Conservation (phyloP, 768 basidiomycete genomes). For the Sporobolomyces pararoseus region DNA sequence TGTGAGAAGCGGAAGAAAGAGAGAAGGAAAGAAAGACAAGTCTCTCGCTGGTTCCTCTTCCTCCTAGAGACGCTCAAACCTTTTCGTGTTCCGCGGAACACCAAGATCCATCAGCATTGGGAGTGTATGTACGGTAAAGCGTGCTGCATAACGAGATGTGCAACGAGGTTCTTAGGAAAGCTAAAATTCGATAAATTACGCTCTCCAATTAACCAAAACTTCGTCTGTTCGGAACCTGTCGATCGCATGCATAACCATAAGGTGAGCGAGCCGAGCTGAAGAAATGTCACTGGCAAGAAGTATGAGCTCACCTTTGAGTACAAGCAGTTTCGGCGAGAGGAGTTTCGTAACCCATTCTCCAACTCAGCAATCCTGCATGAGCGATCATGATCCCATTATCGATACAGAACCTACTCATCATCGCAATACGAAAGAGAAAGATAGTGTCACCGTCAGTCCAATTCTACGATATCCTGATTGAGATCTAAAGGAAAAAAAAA, state of each 20-base stretch:
- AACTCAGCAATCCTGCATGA: constrained; percentile 87
- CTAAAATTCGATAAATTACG: constrained; percentile 32
- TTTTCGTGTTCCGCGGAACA: too few relatives aligned
- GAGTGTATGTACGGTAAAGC: too few relatives aligned
- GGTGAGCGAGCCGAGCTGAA: neutral
- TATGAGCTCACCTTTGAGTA: constrained; percentile 69
- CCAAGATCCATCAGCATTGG: too few relatives aligned
- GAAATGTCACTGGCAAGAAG: neutral
- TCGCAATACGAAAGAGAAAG: too few relatives aligned
- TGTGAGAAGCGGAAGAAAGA: too few relatives aligned
- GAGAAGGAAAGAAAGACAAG: too few relatives aligned
- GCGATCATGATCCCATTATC: constrained; percentile 99
- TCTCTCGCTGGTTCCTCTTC: too few relatives aligned
- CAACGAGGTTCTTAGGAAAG: too few relatives aligned
- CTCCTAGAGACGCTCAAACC: too few relatives aligned
- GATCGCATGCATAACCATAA: fast-evolving
- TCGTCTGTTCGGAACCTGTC: constrained; percentile 88
- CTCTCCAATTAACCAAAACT: constrained; percentile 85
- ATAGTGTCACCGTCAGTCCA: too few relatives aligned
- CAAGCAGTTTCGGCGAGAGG: constrained; percentile 74
- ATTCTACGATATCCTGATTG: too few relatives aligned
- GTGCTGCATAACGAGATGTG: too few relatives aligned
- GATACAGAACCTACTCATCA: constrained; percentile 98
- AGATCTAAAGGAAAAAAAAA: neutral
- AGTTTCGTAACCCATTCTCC: constrained; percentile 82